Conservation (phyloP, 129 eudicot genomes). For the Pseudognaphalium luteoalbum region DNA sequence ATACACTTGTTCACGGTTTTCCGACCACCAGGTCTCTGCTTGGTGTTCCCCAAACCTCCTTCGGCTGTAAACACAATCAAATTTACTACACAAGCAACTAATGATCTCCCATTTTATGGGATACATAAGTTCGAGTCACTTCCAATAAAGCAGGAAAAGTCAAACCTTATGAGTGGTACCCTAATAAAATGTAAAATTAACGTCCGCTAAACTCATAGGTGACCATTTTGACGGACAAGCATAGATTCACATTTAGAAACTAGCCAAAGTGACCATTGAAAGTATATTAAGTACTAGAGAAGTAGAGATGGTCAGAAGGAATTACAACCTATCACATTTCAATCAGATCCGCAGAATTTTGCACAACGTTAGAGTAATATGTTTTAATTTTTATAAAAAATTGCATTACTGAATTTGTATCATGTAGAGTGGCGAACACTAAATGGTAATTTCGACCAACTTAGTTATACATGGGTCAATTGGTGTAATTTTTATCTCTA, state of each 20-base stretch:
- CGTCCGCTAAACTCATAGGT: no score
- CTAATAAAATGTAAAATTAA: no score
- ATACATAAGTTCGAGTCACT: background rate
- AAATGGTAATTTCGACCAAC: background rate
- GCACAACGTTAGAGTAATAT: background rate
- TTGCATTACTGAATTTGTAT: background rate
- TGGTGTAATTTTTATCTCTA: no score
- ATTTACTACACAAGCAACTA: background rate
- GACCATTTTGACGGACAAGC: no score
- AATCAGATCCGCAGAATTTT: background rate
- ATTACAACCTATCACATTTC: background rate
- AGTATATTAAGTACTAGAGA: no score
- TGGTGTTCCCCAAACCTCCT: slow-evolving; percentile 96
- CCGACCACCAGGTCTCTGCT: slow-evolving; percentile 99
- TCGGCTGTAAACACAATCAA: slow-evolving; percentile 53
- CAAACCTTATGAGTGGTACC: background rate
- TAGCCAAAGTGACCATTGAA: no score
- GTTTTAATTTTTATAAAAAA: background rate
- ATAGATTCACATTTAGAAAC: no score
- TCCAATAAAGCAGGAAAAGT: background rate
- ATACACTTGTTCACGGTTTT: slow-evolving; percentile 89
- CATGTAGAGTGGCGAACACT: background rate
- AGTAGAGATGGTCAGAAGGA: no score
- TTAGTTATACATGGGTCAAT: background rate
- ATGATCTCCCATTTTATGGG: background rate